Conservation (phyloP, 768 basidiomycete species). For the Xerocomus spinulosus region DNA sequence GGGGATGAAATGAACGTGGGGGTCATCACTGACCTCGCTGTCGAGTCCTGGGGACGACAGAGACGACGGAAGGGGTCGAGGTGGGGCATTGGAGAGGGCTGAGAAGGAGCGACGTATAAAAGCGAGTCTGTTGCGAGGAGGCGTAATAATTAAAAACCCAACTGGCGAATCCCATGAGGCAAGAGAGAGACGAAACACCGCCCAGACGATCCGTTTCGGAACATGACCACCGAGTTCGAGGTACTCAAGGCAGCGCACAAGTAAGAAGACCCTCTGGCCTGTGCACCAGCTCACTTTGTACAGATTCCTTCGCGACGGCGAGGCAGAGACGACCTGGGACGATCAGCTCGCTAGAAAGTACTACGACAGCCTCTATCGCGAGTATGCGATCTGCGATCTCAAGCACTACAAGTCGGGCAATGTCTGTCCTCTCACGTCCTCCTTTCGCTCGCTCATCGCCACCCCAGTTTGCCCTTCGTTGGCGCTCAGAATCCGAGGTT, state of each 20-base stretch:
- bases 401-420: conserved; percentile 95
- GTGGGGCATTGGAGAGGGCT: neutral
- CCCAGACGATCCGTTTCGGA: neutral
- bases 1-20: conserved; percentile 3
- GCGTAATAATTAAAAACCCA: too few species aligned
- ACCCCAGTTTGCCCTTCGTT: conserved; percentile 78
- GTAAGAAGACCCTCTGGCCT: conserved; percentile 16
- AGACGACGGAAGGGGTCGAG: conserved; percentile 25
- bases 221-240: conserved; percentile 55
- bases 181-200: conserved; percentile 4
- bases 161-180: conserved; percentile 19
- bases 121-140: neutral
- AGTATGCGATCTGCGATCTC: conserved; percentile 88
- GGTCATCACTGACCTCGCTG: conserved; percentile 15
- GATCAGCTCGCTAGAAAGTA: conserved; percentile 86
- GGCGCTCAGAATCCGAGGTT: conserved; percentile 92
- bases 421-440: conserved; percentile 39
- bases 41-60: conserved; percentile 16
- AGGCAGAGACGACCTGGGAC: conserved; percentile 51
- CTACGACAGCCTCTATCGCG: conserved; percentile 82
- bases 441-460: neutral
- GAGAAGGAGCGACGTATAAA: conserved; percentile 2
- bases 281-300: too few species aligned
- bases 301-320: conserved; percentile 72
- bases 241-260: conserved; percentile 71